A percentile compares a stretch with the other conserved stretches of the same genome.
Evolutionary conservation across 352 stramenopile species (phyloP).

Genomic region (Phytophthora litchii): DNA sequence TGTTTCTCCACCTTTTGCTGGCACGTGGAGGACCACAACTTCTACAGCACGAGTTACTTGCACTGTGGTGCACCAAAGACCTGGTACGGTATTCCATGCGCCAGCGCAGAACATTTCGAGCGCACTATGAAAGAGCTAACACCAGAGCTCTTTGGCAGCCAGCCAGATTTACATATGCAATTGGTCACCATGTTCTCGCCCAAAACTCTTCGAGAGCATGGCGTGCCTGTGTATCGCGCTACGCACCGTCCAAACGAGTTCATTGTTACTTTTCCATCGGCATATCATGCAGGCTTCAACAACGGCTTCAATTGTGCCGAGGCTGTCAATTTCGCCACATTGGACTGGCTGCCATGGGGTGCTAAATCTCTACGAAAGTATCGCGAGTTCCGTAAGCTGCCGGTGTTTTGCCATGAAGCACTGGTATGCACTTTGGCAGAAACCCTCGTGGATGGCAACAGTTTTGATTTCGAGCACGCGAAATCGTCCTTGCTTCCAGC

Average conservation of each 20-base stretch:
- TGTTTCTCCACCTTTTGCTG: constrained; percentile 99
- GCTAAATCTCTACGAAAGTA: constrained; percentile 78
- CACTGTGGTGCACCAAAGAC: constrained; percentile 97
- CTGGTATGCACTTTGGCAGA: constrained; percentile 80
- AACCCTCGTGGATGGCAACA: constrained; percentile 58
- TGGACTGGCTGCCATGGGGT: constrained; percentile 90
- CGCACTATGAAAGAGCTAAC: constrained; percentile 91
- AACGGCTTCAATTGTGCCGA: constrained; percentile 95
- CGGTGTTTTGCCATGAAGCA: constrained; percentile 88
- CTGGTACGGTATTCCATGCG: constrained; percentile 97
- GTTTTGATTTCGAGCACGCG: constrained; percentile 56
- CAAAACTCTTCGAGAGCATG: constrained; percentile 70
- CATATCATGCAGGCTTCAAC: constrained; percentile 98
- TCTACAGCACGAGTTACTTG: constrained; percentile 99
- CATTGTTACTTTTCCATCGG: constrained; percentile 98
- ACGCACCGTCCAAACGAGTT: constrained; percentile 97
- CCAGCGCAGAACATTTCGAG: constrained; percentile 92
- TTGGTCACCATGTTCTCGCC: constrained; percentile 89
- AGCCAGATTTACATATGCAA: constrained; percentile 96
- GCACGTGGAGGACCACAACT: constrained; percentile 99
- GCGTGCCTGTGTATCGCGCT: constrained; percentile 94
- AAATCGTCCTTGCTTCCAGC: constrained; percentile 65
- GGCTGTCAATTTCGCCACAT: constrained; percentile 91
- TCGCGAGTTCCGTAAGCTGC: constrained; percentile 76
- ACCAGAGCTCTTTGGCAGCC: constrained; percentile 93